phyloP scores from a whole-genome alignment of 1,139 yeast species.

The Candida glucosophila region DNA sequence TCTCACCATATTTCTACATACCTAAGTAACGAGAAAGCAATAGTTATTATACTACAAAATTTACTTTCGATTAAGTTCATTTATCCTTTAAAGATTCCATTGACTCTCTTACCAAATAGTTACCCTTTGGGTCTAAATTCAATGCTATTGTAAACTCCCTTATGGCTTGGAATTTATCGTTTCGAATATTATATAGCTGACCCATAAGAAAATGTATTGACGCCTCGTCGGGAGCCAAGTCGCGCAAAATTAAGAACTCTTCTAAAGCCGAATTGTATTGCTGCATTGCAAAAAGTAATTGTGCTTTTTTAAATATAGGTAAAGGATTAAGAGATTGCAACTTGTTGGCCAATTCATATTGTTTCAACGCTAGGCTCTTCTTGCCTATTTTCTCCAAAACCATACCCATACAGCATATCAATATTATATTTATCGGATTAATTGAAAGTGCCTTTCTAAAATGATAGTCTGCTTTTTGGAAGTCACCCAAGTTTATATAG shows the following conservation, averaged over 20 bases:
- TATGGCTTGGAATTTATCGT: conserved; percentile 70
- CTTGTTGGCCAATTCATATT: conserved; percentile 76
- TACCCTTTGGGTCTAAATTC: conserved; percentile 90
- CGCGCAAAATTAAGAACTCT: conserved; percentile 63
- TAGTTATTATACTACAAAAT: conserved; percentile 1
- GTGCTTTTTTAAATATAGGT: conserved; percentile 86
- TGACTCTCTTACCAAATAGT: conserved; percentile 79
- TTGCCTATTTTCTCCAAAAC: conserved; percentile 73
- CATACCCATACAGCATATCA: conserved; percentile 92
- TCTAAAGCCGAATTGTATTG: conserved; percentile 64
- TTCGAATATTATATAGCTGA: conserved; percentile 71
- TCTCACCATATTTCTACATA: too few relatives aligned
- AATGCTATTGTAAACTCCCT: conserved; percentile 84
- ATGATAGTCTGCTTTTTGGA: conserved; percentile 75
- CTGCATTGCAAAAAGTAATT: conserved; percentile 64
- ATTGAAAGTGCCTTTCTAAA: conserved; percentile 82
- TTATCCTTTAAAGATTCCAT: conserved; percentile 44
- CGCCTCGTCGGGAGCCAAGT: conserved; percentile 89
- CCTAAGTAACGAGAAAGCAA: background rate
- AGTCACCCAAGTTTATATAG: conserved; percentile 77
- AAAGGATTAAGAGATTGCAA: conserved; percentile 81
- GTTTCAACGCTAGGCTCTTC: conserved; percentile 65
- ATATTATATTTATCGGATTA: conserved; percentile 83
- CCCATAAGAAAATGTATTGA: conserved; percentile 87
- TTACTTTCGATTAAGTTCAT: conserved; percentile 1